These are phyloP conservation scores for Vicia villosa DNA, from an alignment of 306 rosid species.

Conservation along the genomic window DNA sequence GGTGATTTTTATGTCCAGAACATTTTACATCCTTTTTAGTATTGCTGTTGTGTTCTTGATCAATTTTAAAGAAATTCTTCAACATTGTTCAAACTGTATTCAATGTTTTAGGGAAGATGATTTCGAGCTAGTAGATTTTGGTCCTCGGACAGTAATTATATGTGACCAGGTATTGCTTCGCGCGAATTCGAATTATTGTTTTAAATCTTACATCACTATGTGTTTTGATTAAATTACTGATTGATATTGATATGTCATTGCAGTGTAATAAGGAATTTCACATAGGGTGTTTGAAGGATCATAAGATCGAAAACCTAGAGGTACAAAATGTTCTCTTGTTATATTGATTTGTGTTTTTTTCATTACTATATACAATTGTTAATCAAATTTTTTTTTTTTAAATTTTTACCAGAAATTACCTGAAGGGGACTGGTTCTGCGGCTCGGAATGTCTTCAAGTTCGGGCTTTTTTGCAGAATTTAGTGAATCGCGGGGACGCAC, in stretches of 20 bases:
- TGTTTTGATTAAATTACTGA: slow-evolving; percentile 15
- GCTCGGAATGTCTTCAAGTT: slow-evolving; percentile 50
- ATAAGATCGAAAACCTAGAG: slow-evolving; percentile 59
- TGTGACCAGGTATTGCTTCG: slow-evolving; percentile 76
- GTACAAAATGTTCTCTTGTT: slow-evolving; percentile 33
- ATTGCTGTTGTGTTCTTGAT: not conserved
- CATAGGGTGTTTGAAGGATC: slow-evolving; percentile 75
- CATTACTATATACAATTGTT: not conserved
- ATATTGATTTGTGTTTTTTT: not conserved
- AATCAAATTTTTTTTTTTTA: not conserved
- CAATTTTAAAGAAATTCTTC: not conserved
- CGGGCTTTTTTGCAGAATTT: slow-evolving; percentile 51
- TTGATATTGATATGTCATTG: not conserved
- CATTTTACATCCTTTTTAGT: not conserved
- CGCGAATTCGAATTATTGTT: not conserved
- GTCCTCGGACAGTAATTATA: slow-evolving; percentile 69
- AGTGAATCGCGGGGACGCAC: slow-evolving; percentile 54
- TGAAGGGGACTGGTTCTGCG: slow-evolving; percentile 75
- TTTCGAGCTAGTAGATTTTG: slow-evolving; percentile 59
- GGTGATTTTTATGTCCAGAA: slow-evolving; percentile 41
- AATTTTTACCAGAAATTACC: slow-evolving; percentile 65
- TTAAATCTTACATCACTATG: not conserved
- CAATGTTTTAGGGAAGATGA: slow-evolving; percentile 55
- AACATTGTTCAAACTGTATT: not conserved
- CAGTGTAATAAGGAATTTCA: slow-evolving; percentile 91